These are phyloP conservation scores for Myotisia sp. DNA, from an alignment of 2,329 filamentous ascomycete genomes.

Conservation along the genomic window DNA sequence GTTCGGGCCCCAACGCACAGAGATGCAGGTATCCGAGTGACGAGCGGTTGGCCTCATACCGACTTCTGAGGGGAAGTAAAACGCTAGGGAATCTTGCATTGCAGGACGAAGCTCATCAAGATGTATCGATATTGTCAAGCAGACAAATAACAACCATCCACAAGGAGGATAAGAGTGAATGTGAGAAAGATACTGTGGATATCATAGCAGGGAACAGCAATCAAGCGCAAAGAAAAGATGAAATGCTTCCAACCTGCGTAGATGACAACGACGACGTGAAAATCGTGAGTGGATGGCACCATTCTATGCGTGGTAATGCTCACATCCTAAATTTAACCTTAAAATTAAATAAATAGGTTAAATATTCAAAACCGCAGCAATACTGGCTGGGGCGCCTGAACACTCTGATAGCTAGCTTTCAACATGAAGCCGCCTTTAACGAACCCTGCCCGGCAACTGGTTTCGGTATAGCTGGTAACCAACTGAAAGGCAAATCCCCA, in stretches of 20 bases:
- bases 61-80: conserved; percentile 1
- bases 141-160: too few relatives aligned
- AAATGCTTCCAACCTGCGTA: too few relatives aligned
- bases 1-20: neutral
- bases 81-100: neutral
- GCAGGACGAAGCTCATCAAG: neutral
- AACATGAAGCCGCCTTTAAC: conserved; percentile 21
- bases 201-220: too few relatives aligned
- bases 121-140: too few relatives aligned
- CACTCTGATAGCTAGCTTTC: conserved; percentile 20
- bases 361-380: conserved; percentile 14
- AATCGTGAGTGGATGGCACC: conserved; percentile 1
- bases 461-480: conserved; percentile 10
- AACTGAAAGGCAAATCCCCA: conserved; percentile 7
- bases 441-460: conserved; percentile 18
- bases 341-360: too few relatives aligned
- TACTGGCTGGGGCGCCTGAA: conserved; percentile 24
- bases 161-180: too few relatives aligned
- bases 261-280: neutral
- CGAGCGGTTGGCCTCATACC: neutral
- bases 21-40: too few relatives aligned
- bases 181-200: too few relatives aligned
- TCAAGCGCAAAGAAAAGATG: too few relatives aligned
- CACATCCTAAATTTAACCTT: too few relatives aligned
- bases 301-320: too few relatives aligned